Conservation (phyloP, 441 rosid genomes). For the Corymbia calophylla region DNA sequence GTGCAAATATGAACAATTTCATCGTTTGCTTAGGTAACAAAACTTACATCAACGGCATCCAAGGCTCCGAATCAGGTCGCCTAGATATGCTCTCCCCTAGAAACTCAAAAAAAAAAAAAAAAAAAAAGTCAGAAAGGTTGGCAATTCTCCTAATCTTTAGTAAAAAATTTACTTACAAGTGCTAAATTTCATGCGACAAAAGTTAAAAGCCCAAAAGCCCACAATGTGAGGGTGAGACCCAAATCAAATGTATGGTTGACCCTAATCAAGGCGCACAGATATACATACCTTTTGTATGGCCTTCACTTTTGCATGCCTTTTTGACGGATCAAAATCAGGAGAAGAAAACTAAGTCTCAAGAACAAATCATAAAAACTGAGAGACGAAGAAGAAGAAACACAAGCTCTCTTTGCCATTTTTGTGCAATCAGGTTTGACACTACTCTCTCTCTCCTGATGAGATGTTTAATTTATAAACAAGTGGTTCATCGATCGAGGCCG, state of each 20-base stretch:
- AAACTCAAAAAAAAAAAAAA: not conserved
- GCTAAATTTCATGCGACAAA: not conserved
- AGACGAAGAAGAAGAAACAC: not conserved
- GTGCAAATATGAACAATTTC: not conserved
- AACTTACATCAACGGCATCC: not conserved
- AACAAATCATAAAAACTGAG: not conserved
- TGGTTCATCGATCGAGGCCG: not conserved
- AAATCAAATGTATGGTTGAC: not conserved
- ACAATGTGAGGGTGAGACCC: not conserved
- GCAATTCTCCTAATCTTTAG: not conserved
- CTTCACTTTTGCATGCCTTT: not conserved
- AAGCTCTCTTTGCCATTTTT: not conserved
- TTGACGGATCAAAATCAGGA: not conserved
- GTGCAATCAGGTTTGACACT: not conserved
- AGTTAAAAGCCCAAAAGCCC: not conserved
- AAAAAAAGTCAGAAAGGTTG: not conserved
- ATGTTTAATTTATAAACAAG: not conserved
- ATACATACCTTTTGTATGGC: not conserved
- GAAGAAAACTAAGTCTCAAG: not conserved
- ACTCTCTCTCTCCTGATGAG: not conserved
- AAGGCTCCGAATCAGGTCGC: not conserved
- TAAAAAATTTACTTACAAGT: not conserved
- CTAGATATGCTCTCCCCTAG: not conserved
- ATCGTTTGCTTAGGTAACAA: not conserved
- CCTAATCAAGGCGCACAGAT: not conserved